Percentiles rank a stretch among this genome's conserved stretches.
These are phyloP conservation scores for Claviceps pazoutovae DNA, from an alignment of 2,329 filamentous ascomycete species.

Conservation along the genomic window DNA sequence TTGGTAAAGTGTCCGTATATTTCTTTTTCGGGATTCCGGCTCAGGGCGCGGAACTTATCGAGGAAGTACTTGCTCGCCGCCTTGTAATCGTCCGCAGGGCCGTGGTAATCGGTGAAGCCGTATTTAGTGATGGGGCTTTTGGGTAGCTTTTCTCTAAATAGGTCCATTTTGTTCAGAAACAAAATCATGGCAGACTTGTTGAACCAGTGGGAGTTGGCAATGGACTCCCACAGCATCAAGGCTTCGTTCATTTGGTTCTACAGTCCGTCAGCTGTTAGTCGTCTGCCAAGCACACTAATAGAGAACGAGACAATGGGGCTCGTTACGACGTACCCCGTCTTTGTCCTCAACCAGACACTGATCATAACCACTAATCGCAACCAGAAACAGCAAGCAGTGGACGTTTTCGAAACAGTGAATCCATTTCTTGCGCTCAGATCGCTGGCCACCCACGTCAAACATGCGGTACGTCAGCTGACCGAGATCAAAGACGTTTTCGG, in stretches of 20 bases:
- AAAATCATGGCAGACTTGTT: conserved; percentile 68
- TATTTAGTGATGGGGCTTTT: conserved; percentile 58
- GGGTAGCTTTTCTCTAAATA: conserved; percentile 65
- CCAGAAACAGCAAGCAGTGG: conserved; percentile 81
- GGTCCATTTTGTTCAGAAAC: conserved; percentile 79
- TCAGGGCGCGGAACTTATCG: conserved; percentile 66
- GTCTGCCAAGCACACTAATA: neutral
- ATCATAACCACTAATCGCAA: conserved; percentile 91
- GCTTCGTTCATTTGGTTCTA: conserved; percentile 89
- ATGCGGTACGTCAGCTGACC: conserved; percentile 90
- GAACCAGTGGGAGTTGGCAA: conserved; percentile 80
- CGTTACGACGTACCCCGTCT: conserved; percentile 58
- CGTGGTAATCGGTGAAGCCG: conserved; percentile 66
- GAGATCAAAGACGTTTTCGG: conserved; percentile 91
- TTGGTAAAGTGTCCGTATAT: conserved; percentile 51
- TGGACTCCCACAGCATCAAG: conserved; percentile 74
- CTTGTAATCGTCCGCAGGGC: conserved; percentile 56
- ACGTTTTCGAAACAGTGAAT: conserved; percentile 97
- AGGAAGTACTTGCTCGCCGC: conserved; percentile 69
- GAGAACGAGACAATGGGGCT: neutral
- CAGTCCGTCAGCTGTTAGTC: conserved; percentile 7
- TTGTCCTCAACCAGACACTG: conserved; percentile 94
- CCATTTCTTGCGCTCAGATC: conserved; percentile 98
- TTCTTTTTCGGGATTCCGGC: conserved; percentile 51
- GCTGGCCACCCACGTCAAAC: conserved; percentile 94